Evolutionary conservation across 352 stramenopile species (phyloP).

Genomic region (Plasmopara muralis): DNA sequence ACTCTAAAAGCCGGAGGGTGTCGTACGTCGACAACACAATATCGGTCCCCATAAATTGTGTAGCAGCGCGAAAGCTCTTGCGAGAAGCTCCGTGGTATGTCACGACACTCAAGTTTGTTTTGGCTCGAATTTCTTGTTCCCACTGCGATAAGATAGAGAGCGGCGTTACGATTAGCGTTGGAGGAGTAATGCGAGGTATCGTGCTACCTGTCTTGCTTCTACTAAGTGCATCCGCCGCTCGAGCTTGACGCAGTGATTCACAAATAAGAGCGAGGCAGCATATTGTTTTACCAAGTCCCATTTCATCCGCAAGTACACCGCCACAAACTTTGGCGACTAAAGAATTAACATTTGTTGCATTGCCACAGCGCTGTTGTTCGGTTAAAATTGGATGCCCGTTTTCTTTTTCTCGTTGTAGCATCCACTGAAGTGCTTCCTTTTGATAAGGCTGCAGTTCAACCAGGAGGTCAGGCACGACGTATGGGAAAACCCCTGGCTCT

Average conservation of each 20-base stretch:
- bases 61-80: constrained; percentile 51
- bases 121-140: constrained; percentile 74
- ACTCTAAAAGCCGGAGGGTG: constrained; percentile 65
- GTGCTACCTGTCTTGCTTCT: constrained; percentile 19
- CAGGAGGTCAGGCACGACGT: constrained; percentile 40
- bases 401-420: constrained; percentile 59
- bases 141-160: constrained; percentile 84
- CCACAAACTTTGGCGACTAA: constrained; percentile 47
- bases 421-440: constrained; percentile 83
- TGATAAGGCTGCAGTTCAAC: constrained; percentile 80
- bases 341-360: constrained; percentile 27
- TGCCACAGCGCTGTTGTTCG: constrained; percentile 24
- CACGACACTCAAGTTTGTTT: constrained; percentile 70
- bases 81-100: constrained; percentile 63
- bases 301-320: constrained; percentile 84
- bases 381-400: constrained; percentile 18
- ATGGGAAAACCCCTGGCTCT: constrained; percentile 38
- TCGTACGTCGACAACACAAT: constrained; percentile 80
- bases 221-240: constrained; percentile 22
- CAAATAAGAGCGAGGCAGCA: constrained; percentile 78
- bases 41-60: constrained; percentile 75
- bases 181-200: constrained; percentile 39
- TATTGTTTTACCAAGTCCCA: constrained; percentile 88
- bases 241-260: constrained; percentile 46
- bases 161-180: constrained; percentile 74